A percentile compares a stretch with the other conserved stretches of the same genome.
Conservation (phyloP, 306 rosid species). For the Neltuma alba region DNA sequence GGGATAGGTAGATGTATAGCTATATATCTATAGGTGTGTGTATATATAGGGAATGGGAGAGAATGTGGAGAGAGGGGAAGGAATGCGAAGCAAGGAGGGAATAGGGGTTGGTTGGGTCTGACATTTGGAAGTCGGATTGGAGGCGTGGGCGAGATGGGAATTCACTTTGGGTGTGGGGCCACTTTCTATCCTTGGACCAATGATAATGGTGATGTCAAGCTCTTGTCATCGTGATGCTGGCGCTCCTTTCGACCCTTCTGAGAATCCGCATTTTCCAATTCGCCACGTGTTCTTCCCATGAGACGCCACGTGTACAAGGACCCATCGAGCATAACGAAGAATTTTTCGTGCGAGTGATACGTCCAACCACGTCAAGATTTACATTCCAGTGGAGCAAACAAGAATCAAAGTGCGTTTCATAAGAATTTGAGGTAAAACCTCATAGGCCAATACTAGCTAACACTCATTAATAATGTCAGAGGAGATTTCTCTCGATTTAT, state of each 20-base stretch:
- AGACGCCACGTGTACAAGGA: neutral
- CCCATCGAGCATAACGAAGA: neutral
- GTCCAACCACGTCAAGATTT: no score
- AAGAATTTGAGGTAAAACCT: neutral
- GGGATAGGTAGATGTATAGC: neutral
- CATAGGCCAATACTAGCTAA: no score
- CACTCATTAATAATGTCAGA: no score
- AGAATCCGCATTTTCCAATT: neutral
- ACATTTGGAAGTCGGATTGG: constrained; percentile 29
- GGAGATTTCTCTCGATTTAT: no score
- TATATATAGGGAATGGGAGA: neutral
- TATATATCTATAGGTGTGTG: neutral
- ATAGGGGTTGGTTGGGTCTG: constrained; percentile 31
- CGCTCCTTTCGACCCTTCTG: neutral
- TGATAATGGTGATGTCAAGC: constrained; percentile 40
- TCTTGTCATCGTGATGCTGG: constrained; percentile 45
- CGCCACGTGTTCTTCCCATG: neutral
- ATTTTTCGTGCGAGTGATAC: neutral
- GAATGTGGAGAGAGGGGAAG: neutral
- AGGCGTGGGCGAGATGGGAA: constrained; percentile 16
- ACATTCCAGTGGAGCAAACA: no score
- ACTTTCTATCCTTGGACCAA: constrained; percentile 33
- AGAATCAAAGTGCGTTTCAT: neutral
- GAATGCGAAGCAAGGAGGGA: constrained; percentile 1
- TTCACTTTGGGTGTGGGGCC: constrained; percentile 29